Base-by-base conservation (phyloP, 176 grass and related monocot genomes). In the Carex myosuroides region DNA sequence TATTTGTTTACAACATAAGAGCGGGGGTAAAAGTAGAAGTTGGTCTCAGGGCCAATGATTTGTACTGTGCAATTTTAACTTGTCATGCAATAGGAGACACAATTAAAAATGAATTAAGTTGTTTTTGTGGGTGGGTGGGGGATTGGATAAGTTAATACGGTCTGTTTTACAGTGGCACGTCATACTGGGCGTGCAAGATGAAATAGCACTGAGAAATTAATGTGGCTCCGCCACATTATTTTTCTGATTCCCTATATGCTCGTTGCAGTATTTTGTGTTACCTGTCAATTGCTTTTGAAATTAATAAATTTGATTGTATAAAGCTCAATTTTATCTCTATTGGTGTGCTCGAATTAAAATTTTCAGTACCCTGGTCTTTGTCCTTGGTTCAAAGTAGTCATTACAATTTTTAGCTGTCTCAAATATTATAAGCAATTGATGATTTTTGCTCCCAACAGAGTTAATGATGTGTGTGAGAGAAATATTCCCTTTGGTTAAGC, bases 1-100 rank as follows among this genome's bases (percentile, higher is more conserved):
- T 83, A 61, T 94, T 33, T 87, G 85, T 81, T 93, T 99, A 9
- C 87, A 90, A 58, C 89, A 85, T 18, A 99, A 99, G 29, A 88
- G 85, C 56, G 96, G 96, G 20, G 96, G 96, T 53, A 99, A 95
- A 87, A 92, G 93, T 86, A 91, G 93, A 74, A 53, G 7, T 46
- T 99, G 93, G 96, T 93, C 93, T 13, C 86, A 85, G 61, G 86
- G 65, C 53, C 79, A 87, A 76, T 82, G 29, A 84, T 33, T 92
- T 87, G 29, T 72, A 18, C 29, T 42, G 14, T 71, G 20, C 48
- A 66, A 83, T 69, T 66, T 52, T 69, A 62, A 22, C 59, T 64
- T 60, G 55, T 35, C 30, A 64, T 42, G 9, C 29, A 58, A 68
- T 59, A 16, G 46, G 53, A 54, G 44, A 64, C 33, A 8, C 7